Evolutionary conservation across 1,139 yeast species (phyloP).

Genomic region (Dujonia santamariae): DNA sequence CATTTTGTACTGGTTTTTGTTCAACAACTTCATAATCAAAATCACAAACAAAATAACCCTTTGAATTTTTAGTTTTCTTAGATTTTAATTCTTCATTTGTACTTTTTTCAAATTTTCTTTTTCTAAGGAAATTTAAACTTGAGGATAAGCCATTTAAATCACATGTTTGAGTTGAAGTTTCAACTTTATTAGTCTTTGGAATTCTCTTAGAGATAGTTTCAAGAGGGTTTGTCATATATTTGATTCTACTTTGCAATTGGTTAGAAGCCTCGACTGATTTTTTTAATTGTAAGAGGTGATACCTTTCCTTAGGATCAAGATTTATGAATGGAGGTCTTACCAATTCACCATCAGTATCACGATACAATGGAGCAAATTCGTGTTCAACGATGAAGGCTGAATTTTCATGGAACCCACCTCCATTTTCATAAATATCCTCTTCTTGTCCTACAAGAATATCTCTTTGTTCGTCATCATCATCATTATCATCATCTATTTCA

Average conservation of each 20-base stretch:
- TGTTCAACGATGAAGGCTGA: conserved; percentile 17
- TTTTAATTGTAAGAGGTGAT: conserved; percentile 40
- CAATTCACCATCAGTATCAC: conserved; percentile 36
- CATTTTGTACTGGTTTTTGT: conserved; percentile 8
- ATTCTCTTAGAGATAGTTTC: conserved; percentile 26
- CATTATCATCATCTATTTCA: not conserved
- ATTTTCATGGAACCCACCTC: not conserved
- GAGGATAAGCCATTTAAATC: conserved; percentile 27
- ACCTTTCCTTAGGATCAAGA: conserved; percentile 43
- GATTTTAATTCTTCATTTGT: conserved; percentile 9
- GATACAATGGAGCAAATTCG: conserved; percentile 33
- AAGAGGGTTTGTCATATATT: conserved; percentile 40
- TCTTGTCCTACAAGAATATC: too few species aligned
- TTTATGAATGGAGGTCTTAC: conserved; percentile 48
- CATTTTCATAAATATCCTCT: not conserved
- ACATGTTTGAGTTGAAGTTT: conserved; percentile 44
- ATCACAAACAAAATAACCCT: conserved; percentile 33
- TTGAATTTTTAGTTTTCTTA: conserved; percentile 17
- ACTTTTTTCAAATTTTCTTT: conserved; percentile 8
- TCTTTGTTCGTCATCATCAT: not conserved
- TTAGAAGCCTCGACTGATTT: conserved; percentile 36
- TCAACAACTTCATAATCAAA: conserved; percentile 33
- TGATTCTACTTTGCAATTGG: conserved; percentile 28
- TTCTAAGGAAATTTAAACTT: conserved; percentile 10
- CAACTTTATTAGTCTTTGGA: conserved; percentile 24